A percentile compares a stretch with the other conserved stretches of the same genome.
These are phyloP conservation scores for Colletotrichum navitas DNA, from an alignment of 2,329 filamentous ascomycete species.

Conservation along the genomic window DNA sequence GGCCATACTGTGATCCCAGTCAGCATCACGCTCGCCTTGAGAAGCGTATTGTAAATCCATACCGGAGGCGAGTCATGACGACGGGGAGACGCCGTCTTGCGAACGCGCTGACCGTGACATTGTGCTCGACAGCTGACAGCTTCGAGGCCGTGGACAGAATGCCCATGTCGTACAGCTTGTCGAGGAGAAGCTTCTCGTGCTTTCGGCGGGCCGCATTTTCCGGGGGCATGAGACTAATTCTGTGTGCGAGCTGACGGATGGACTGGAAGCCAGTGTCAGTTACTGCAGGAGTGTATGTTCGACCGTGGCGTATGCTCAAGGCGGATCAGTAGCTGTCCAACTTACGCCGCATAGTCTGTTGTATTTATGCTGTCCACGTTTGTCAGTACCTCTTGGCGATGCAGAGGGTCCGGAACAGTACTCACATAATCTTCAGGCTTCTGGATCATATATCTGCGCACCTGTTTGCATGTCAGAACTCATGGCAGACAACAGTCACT, in stretches of 20 bases:
- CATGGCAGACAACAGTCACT: not conserved
- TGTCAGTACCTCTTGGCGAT: conserved; percentile 18
- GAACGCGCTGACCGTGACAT: conserved; percentile 90
- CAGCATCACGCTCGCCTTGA: conserved; percentile 6
- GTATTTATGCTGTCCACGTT: conserved; percentile 60
- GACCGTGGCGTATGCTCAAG: not conserved
- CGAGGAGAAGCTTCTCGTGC: conserved; percentile 87
- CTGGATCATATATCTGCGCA: conserved; percentile 83
- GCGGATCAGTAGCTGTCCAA: conserved; percentile 42
- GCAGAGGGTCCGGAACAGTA: not conserved
- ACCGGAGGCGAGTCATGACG: conserved; percentile 85
- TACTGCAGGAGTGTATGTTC: not conserved
- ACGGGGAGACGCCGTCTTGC: conserved; percentile 87
- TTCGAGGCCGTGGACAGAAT: conserved; percentile 82
- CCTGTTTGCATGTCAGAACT: conserved; percentile 17
- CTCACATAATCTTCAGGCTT: conserved; percentile 83
- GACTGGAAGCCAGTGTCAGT: conserved; percentile 64
- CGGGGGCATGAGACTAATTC: conserved; percentile 84
- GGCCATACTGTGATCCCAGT: conserved; percentile 72
- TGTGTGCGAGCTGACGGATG: conserved; percentile 91
- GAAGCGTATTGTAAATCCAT: not conserved
- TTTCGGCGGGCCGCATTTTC: conserved; percentile 83
- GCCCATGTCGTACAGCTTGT: conserved; percentile 95
- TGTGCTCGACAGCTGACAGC: conserved; percentile 87
- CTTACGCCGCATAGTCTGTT: conserved; percentile 76